Percentiles rank a stretch among this genome's conserved stretches.
These are phyloP conservation scores for Dendrobium officinale DNA, from an alignment of 106 monocot species.

Conservation along the genomic window DNA sequence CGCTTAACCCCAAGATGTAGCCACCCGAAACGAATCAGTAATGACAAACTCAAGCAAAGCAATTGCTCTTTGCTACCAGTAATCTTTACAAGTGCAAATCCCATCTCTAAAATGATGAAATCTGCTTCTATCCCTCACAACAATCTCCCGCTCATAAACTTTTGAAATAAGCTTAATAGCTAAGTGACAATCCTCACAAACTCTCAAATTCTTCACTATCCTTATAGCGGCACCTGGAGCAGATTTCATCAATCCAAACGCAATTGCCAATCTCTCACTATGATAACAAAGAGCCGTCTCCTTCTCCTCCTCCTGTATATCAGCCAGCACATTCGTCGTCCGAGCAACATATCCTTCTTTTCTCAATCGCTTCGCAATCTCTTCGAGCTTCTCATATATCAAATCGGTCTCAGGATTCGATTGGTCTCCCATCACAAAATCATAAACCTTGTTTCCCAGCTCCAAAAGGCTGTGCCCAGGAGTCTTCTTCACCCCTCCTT, in stretches of 20 bases:
- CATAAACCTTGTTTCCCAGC: slow-evolving; percentile 31
- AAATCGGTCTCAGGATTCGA: slow-evolving; percentile 35
- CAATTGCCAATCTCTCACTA: slow-evolving; percentile 59
- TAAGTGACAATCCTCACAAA: slow-evolving; percentile 56
- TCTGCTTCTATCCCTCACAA: slow-evolving; percentile 55
- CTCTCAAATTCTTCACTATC: slow-evolving; percentile 65
- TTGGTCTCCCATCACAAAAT: slow-evolving; percentile 58
- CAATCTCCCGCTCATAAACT: slow-evolving; percentile 48
- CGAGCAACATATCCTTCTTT: slow-evolving; percentile 37
- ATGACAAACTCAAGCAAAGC: no score
- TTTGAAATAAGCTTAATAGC: slow-evolving; percentile 48
- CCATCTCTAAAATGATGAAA: slow-evolving; percentile 54
- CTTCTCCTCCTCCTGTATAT: slow-evolving; percentile 68
- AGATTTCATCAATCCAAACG: slow-evolving; percentile 42
- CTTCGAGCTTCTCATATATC: slow-evolving; percentile 48
- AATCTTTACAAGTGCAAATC: slow-evolving; percentile 58
- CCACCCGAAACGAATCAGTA: no score
- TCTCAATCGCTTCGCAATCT: slow-evolving; percentile 36
- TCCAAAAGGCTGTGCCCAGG: slow-evolving; percentile 72
- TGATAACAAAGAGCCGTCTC: slow-evolving; percentile 51
- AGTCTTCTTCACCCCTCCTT: slow-evolving; percentile 55
- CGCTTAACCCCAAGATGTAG: no score
- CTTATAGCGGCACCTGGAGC: slow-evolving; percentile 32
- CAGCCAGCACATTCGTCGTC: slow-evolving; percentile 39
- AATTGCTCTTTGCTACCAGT: slow-evolving; percentile 21